Percentiles rank a stretch among this genome's conserved stretches.
These are phyloP conservation scores for Claviceps maximensis DNA, from an alignment of 2,329 filamentous ascomycete genomes.

Conservation along the genomic window DNA sequence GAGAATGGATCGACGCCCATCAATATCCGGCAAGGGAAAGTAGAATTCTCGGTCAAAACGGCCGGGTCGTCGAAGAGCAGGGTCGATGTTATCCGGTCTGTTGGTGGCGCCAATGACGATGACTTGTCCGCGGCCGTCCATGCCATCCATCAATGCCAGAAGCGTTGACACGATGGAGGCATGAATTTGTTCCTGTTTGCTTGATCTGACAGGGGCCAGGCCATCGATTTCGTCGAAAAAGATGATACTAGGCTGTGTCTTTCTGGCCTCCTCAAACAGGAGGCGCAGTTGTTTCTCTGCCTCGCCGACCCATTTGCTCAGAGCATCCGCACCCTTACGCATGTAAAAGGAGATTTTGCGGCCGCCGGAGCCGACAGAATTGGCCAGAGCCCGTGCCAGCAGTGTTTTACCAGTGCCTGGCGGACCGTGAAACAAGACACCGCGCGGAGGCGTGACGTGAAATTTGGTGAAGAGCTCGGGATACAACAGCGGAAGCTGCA, in stretches of 20 bases:
- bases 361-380: conserved; percentile 76
- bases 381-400: conserved; percentile 84
- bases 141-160: conserved; percentile 91
- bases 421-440: conserved; percentile 91
- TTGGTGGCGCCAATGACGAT: conserved; percentile 99
- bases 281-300: conserved; percentile 88
- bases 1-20: conserved; percentile 72
- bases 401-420: conserved; percentile 96
- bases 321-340: conserved; percentile 93
- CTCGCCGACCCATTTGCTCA: conserved; percentile 98
- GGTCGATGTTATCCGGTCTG: conserved; percentile 89
- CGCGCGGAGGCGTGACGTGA: conserved; percentile 84
- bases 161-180: conserved; percentile 92
- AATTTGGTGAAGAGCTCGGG: conserved; percentile 88
- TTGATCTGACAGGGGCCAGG: conserved; percentile 85
- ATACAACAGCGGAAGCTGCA: conserved; percentile 83
- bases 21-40: conserved; percentile 77
- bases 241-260: conserved; percentile 95
- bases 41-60: conserved; percentile 97
- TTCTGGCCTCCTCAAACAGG: conserved; percentile 88
- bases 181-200: conserved; percentile 97
- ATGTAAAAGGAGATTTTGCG: conserved; percentile 98
- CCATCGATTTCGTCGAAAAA: conserved; percentile 99
- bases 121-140: conserved; percentile 96
- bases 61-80: conserved; percentile 83